These are phyloP conservation scores for Withania somnifera DNA, from an alignment of 305 asterid genomes.

Conservation along the genomic window DNA sequence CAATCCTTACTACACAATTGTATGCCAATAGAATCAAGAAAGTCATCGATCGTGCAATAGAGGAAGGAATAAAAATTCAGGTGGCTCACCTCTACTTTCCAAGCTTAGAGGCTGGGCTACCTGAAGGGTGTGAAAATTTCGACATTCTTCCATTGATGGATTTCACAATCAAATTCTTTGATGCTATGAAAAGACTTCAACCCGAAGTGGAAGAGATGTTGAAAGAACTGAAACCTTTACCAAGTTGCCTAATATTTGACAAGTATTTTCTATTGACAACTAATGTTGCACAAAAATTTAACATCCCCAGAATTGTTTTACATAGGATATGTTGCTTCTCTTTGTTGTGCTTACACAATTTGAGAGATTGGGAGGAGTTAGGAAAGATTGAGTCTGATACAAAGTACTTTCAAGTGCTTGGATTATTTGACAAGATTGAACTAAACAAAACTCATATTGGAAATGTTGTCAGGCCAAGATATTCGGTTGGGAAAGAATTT, in stretches of 20 bases:
- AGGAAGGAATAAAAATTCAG: slow-evolving; percentile 16
- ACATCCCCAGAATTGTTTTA: slow-evolving; percentile 36
- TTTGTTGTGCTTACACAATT: slow-evolving; percentile 10
- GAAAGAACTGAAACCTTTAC: slow-evolving; percentile 15
- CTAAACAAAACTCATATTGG: slow-evolving; percentile 24
- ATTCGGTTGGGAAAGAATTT: not conserved
- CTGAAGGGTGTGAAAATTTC: slow-evolving; percentile 39
- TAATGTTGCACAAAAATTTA: slow-evolving; percentile 12
- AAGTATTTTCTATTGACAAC: slow-evolving; percentile 35
- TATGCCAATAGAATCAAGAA: slow-evolving; percentile 21
- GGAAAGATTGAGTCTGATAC: slow-evolving; percentile 15
- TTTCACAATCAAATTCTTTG: slow-evolving; percentile 1
- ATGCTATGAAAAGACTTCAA: slow-evolving; percentile 18
- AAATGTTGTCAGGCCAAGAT: not conserved
- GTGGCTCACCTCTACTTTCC: slow-evolving; percentile 26
- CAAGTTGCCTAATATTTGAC: slow-evolving; percentile 37
- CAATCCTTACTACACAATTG: slow-evolving; percentile 31
- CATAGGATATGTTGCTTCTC: slow-evolving; percentile 42
- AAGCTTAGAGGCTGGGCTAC: slow-evolving; percentile 33
- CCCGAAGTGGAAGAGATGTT: slow-evolving; percentile 22
- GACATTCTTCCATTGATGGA: slow-evolving; percentile 32
- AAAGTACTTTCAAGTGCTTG: slow-evolving; percentile 33
- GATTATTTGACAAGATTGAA: slow-evolving; percentile 31
- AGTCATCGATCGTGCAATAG: slow-evolving; percentile 13
- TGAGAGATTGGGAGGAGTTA: not conserved